A percentile compares a stretch with the other conserved stretches of the same genome.
These are phyloP conservation scores for Boletellus emodensis DNA, from an alignment of 768 basidiomycete genomes.

Conservation along the genomic window DNA sequence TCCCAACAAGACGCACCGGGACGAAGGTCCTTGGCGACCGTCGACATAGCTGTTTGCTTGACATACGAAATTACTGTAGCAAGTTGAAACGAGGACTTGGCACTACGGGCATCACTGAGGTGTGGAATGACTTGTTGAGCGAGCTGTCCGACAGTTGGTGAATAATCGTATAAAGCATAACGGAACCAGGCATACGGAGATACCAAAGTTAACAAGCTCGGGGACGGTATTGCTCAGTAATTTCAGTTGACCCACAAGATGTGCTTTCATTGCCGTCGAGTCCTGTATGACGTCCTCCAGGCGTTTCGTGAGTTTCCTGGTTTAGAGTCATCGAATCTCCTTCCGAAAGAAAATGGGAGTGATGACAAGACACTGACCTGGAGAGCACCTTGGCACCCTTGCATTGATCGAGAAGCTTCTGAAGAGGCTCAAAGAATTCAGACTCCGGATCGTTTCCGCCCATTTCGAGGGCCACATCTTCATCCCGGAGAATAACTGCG, in stretches of 20 bases:
- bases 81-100: conserved; percentile 77
- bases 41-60: conserved; percentile 68
- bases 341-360: background rate
- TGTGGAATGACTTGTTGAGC: conserved; percentile 89
- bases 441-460: conserved; percentile 70
- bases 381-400: conserved; percentile 77
- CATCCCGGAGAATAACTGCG: conserved; percentile 65
- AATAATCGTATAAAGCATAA: background rate
- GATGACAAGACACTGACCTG: conserved; percentile 45
- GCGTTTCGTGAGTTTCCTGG: conserved; percentile 83
- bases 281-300: conserved; percentile 76
- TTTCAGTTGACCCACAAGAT: conserved; percentile 70
- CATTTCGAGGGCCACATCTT: conserved; percentile 70
- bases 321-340: background rate
- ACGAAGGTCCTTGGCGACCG: conserved; percentile 62
- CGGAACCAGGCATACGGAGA: conserved; percentile 54
- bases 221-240: conserved; percentile 67
- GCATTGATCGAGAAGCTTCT: conserved; percentile 77
- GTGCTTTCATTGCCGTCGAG: conserved; percentile 65
- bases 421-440: conserved; percentile 79
- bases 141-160: conserved; percentile 45
- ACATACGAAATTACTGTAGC: conserved; percentile 65
- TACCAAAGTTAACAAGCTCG: conserved; percentile 86
- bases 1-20: conserved; percentile 74
- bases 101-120: conserved; percentile 71